Percentiles rank a stretch among this genome's conserved stretches.
Conservation (phyloP, 2,329 filamentous ascomycete genomes). For the Hypoxylon sp. region DNA sequence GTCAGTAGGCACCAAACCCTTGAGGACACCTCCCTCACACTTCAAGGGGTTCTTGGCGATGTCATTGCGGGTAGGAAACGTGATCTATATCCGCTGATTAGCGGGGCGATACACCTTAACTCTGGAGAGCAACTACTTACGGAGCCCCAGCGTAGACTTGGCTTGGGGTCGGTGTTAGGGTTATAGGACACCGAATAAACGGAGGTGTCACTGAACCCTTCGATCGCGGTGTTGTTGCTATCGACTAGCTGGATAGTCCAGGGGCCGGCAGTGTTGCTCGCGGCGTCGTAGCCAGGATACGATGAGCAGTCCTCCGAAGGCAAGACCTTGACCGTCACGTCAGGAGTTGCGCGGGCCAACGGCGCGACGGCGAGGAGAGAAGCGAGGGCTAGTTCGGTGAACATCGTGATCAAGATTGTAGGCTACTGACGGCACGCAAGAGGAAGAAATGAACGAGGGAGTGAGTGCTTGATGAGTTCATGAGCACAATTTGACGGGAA, state of each 20-base stretch:
- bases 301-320: conserved; percentile 40
- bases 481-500: background rate
- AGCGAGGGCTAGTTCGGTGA: conserved; percentile 40
- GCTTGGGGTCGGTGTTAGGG: conserved; percentile 38
- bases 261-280: conserved; percentile 41
- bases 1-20: conserved; percentile 38
- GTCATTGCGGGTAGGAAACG: conserved; percentile 43
- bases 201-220: conserved; percentile 44
- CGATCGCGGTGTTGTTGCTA: conserved; percentile 42
- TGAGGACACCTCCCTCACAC: conserved; percentile 40
- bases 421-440: background rate
- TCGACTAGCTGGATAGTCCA: conserved; percentile 41
- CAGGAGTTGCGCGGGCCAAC: conserved; percentile 36
- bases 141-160: conserved; percentile 40
- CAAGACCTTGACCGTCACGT: conserved; percentile 40
- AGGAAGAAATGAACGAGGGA: conserved; percentile 5
- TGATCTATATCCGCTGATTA: conserved; percentile 34
- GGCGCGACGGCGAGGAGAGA: conserved; percentile 39
- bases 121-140: conserved; percentile 25
- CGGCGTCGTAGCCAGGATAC: conserved; percentile 42
- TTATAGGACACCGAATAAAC: conserved; percentile 40
- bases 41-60: conserved; percentile 42
- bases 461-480: conserved; percentile 13
- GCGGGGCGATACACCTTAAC: background rate
- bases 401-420: conserved; percentile 32